phyloP scores from a whole-genome alignment of 1,284 basidiomycete genomes.

The Fomitopsis betulina region DNA sequence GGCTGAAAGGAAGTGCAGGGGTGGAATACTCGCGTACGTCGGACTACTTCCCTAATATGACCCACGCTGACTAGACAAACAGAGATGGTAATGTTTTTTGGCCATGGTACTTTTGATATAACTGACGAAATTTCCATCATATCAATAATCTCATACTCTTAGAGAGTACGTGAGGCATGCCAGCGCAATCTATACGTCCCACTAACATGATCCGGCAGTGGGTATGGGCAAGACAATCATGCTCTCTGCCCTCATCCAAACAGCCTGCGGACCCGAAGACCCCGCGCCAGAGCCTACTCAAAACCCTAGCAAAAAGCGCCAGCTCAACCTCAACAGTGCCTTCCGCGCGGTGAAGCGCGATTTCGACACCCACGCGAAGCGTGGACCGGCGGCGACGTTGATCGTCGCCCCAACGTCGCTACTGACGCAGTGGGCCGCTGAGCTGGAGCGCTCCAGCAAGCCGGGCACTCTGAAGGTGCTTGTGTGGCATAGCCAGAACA shows the following conservation, averaged over 20 bases:
- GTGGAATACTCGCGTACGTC: conserved; percentile 85
- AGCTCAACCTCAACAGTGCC: conserved; percentile 57
- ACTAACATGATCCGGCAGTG: conserved; percentile 40
- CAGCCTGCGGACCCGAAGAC: conserved; percentile 50
- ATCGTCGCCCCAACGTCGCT: conserved; percentile 94
- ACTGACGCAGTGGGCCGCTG: conserved; percentile 87
- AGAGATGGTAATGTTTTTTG: conserved; percentile 23
- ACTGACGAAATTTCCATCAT: neutral
- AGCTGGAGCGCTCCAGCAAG: conserved; percentile 73
- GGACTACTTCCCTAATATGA: neutral
- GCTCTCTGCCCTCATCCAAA: conserved; percentile 89
- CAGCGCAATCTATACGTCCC: neutral
- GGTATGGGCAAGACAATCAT: conserved; percentile 99
- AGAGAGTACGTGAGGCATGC: conserved; percentile 40
- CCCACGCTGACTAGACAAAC: neutral
- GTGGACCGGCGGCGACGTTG: conserved; percentile 60
- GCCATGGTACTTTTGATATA: neutral
- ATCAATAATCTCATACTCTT: neutral
- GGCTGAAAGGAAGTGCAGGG: conserved; percentile 74
- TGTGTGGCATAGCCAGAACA: conserved; percentile 86
- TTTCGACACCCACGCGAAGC: conserved; percentile 16
- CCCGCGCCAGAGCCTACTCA: conserved; percentile 25
- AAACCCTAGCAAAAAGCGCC: conserved; percentile 40
- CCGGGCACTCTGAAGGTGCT: conserved; percentile 65
- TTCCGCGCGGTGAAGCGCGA: conserved; percentile 42